Base-by-base conservation (phyloP, 1,284 basidiomycete species). In the Puccinia horiana region DNA sequence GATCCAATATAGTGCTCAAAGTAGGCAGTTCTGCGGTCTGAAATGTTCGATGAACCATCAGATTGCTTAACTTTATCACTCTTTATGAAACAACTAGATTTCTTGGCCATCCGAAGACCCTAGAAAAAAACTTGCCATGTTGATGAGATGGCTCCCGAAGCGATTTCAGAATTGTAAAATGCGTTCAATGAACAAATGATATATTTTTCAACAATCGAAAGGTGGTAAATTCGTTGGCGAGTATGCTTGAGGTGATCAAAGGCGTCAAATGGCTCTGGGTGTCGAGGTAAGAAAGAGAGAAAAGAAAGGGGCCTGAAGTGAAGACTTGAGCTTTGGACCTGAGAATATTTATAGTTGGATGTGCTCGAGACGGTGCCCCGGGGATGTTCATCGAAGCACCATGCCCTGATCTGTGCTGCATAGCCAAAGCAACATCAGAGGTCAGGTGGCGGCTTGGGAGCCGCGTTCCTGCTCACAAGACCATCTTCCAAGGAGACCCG, bases 1-100 rank as follows among this genome's bases (percentile, higher is more conserved):
- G 14, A 37, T 73, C 70, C 49, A 73, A 40, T 14, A 73, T 73
- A 18, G 70, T 73, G 49, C 26, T 2, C 70, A 73, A 56, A 54
- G 70, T 54, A 2, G 70, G 40, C 8, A 73, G 70, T 54, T 73
- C 49, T 35, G 29, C 29, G 0, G 47, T 73, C 70, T 73, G n/a
- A 5, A 14, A 47, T 29, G n/a, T 9, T n/a, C n/a, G n/a, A n/a
- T n/a, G n/a, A n/a, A n/a, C n/a, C n/a, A n/a, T n/a, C n/a, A n/a
- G n/a, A n/a, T n/a, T n/a, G n/a, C n/a, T n/a, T n/a, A n/a, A n/a
- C n/a, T n/a, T n/a, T n/a, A n/a, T n/a, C n/a, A n/a, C n/a, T n/a
- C n/a, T n/a, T n/a, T n/a, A n/a, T n/a, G n/a, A n/a, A n/a, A n/a
- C n/a, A 56, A 20, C 14, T 26, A 23, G 54, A 52, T 47, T 47